A percentile compares a stretch with the other conserved stretches of the same genome.
phyloP scores from a whole-genome alignment of 176 grass and related monocot genomes.

The Aegilops tauschii region DNA sequence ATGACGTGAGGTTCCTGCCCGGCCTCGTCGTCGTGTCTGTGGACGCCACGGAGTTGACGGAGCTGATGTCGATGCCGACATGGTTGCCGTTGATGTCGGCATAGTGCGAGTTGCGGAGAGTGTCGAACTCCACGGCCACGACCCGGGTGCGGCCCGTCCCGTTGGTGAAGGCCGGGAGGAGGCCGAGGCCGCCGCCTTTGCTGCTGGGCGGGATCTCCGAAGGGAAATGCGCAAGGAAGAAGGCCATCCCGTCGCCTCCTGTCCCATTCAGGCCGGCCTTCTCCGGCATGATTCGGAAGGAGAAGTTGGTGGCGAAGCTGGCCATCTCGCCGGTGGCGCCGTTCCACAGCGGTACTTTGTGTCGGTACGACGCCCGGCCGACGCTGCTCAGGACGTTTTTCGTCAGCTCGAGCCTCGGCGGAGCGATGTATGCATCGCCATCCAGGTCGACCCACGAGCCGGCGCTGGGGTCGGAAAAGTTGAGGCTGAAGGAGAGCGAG shows the following conservation, averaged over 20 bases:
- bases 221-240: constrained; percentile 43
- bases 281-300: constrained; percentile 15
- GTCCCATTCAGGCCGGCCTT: too few species aligned
- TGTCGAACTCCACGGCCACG: constrained; percentile 58
- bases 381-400: background rate
- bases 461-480: background rate
- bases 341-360: constrained; percentile 37
- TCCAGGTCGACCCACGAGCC: background rate
- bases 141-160: background rate
- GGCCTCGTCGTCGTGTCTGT: background rate
- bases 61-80: constrained; percentile 18
- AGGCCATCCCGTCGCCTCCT: constrained; percentile 50
- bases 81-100: background rate
- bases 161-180: background rate
- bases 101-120: background rate
- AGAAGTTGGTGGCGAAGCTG: constrained; percentile 30
- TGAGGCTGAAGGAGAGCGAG: background rate
- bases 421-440: background rate
- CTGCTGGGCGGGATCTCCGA: background rate
- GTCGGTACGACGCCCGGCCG: constrained; percentile 12
- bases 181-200: constrained; percentile 10
- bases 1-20: background rate
- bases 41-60: background rate
- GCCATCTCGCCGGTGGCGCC: background rate
- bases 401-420: background rate